Evolutionary conservation across 768 basidiomycete species (phyloP).

Genomic region (Mrakia hoshinonis): DNA sequence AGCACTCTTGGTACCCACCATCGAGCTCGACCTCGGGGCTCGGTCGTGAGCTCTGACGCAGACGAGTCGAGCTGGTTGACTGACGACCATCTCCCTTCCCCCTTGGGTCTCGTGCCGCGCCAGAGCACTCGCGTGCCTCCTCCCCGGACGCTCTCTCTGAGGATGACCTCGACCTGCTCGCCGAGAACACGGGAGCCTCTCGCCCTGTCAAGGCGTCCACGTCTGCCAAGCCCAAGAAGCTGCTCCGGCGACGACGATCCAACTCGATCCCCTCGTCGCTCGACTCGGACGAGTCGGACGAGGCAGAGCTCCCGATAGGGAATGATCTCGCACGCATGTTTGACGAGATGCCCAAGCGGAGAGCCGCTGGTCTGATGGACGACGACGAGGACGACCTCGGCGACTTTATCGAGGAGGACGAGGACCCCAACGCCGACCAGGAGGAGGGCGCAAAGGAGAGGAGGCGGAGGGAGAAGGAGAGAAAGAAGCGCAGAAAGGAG

Average conservation of each 20-base stretch:
- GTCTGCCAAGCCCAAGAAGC: slow-evolving; percentile 23
- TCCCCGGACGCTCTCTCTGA: slow-evolving; percentile 57
- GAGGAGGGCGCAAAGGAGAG: slow-evolving; percentile 63
- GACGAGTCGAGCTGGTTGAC: neutral
- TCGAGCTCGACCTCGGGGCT: no score
- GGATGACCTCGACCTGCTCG: slow-evolving; percentile 69
- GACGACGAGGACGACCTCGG: slow-evolving; percentile 65
- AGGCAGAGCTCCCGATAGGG: slow-evolving; percentile 52
- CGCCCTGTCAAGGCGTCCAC: slow-evolving; percentile 41
- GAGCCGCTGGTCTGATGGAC: slow-evolving; percentile 49
- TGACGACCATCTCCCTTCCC: slow-evolving; percentile 5
- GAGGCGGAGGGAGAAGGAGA: slow-evolving; percentile 47
- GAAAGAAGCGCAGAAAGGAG: slow-evolving; percentile 53
- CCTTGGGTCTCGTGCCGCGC: slow-evolving; percentile 18
- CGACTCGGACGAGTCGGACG: slow-evolving; percentile 42
- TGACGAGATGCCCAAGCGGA: slow-evolving; percentile 51
- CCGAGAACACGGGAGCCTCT: slow-evolving; percentile 74
- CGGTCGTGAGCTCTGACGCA: no score
- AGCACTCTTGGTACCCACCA: no score
- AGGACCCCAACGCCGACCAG: slow-evolving; percentile 56
- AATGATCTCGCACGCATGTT: slow-evolving; percentile 58
- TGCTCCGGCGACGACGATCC: slow-evolving; percentile 40
- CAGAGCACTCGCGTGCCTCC: slow-evolving; percentile 9
- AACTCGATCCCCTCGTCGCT: slow-evolving; percentile 52
- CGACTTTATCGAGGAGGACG: slow-evolving; percentile 57